Evolutionary conservation across 192 early-diverging fungal genomes (phyloP).

Genomic region (Diversispora epigaea): DNA sequence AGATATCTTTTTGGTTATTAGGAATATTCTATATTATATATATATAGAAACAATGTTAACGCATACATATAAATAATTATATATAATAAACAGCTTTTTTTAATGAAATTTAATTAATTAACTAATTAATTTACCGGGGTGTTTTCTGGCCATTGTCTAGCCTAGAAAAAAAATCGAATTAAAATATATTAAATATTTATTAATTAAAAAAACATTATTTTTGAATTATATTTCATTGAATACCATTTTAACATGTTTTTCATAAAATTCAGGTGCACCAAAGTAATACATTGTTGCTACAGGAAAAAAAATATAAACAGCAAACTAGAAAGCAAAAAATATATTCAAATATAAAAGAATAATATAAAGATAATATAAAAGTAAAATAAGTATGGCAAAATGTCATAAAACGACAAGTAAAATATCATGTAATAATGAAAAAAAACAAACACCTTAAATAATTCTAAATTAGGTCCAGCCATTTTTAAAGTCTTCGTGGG

Average conservation of each 20-base stretch:
- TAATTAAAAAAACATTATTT: too few relatives aligned
- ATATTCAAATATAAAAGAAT: neutral
- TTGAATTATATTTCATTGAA: too few relatives aligned
- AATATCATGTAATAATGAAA: neutral
- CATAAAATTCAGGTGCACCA: conserved; percentile 52
- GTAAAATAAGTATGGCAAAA: neutral
- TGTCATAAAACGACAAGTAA: neutral
- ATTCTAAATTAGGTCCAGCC: conserved; percentile 47
- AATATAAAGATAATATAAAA: conserved; percentile 7
- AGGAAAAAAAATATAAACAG: conserved; percentile 54
- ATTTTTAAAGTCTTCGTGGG: conserved; percentile 13
- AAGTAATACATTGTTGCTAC: conserved; percentile 53
- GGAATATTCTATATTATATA: too few relatives aligned
- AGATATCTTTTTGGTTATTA: too few relatives aligned
- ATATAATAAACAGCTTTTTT: too few relatives aligned
- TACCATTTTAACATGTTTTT: conserved; percentile 43
- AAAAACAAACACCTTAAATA: conserved; percentile 38
- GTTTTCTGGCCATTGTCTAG: too few relatives aligned
- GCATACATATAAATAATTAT: too few relatives aligned
- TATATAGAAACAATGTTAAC: too few relatives aligned
- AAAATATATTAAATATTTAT: too few relatives aligned
- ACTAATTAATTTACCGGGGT: too few relatives aligned
- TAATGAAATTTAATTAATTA: too few relatives aligned
- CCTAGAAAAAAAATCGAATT: too few relatives aligned
- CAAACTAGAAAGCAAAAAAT: conserved; percentile 48